Base-by-base conservation (phyloP, 495 filamentous ascomycete genomes). In the Penicillium cosmopolitanum region DNA sequence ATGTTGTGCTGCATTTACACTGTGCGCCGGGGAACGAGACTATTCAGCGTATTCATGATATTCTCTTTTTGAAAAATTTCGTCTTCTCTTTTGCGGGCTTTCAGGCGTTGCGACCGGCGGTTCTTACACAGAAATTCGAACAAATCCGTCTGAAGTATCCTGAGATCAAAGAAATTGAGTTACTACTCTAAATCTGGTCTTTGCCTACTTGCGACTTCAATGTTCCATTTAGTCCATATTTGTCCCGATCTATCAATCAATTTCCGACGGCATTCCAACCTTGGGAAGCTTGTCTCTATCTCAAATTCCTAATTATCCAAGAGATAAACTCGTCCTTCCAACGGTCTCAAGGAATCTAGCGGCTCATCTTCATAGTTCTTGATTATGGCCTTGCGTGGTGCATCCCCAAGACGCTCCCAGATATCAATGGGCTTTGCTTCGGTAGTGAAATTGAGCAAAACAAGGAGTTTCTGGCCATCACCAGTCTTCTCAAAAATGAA, bases 401-500 rank as follows among this genome's bases (percentile, higher is more conserved):
- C 18, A 33, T 9, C 60, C 2, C 67, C 54, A 5, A 73, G 44
- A 7, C 19, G 33, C 2, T 16, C 55, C n/a, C 46, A 60, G 33
- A 75, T 40, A 52, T 74, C 63, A 51, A 68, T 47, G 10, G 62
- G 51, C 57, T 68, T 63, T 13, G 36, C 46, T 23, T 66, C 58
- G 5, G 44, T 33, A 13, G 68, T 64, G 19, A 69, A 71, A 35
- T 71, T 71, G 0, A 71, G 51, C 5, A 56, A 60, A 23, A 71
- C 64, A 16, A 71, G 35, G 1, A 65, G 52, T 42, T 67, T 68
- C 46, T 58, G 21, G 3, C 12, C 11, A 8, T 25, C 40, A 6
- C 28, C 51, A 12, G 9, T n/a, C 56, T 69, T 69, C 25, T 65
- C 63, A 48, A 66, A 71, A 11, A 65, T 21, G 50, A 83, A 73